Evolutionary conservation across 768 basidiomycete genomes (phyloP), one percentile per base, ranked within the genome.

Genomic region (Rhodotorula sphaerocarpa): DNA sequence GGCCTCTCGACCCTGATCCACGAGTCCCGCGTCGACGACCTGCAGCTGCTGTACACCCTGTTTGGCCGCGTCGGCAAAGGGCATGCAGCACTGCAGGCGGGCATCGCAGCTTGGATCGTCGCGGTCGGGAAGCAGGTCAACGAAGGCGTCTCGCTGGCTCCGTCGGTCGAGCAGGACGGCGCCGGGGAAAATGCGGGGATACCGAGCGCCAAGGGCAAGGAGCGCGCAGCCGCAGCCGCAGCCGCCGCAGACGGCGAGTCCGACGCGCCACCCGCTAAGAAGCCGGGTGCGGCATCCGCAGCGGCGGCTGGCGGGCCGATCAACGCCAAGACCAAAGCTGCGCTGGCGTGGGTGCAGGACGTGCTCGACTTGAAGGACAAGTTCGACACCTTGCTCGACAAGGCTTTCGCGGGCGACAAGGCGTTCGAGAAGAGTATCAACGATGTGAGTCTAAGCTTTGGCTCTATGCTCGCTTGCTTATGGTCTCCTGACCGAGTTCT

Each of bases 301-400:
- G 28, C 46, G 28, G 27, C 28, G 28, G 27, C 28, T 25, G 30
- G 70, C 12, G 72, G 78, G 12, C 81, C 84, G 59, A 77, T 83
- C 0, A 75, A 84, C 27, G 58, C 66, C 3, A 61, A 52, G 53
- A 63, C 59, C 7, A 74, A 77, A 18, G 71, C 82, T 33, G 95
- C 93, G 7, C 77, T 93, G 57, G 84, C 83, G 73, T 99, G 95
- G 95, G 93, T 97, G 0, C 85, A 93, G 74, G 84, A 86, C 69
- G 86, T 95, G 21, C 78, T 99, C 18, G 83, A 85, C 63, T 79
- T 97, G 58, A 97, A 97, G 76, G 91, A 96, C 75, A 87, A 82
- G 72, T 90, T 95, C 72, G 90, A 96, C 70, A 70, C 71, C 27
- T 72, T 93, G 4, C 86, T 89, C 83, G 80, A 77, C 50, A 74